Percentiles rank a stretch among this genome's conserved stretches.
Evolutionary conservation across 169 alveolate genomes (phyloP).

Genomic region (Cryptosporidium sp.): DNA sequence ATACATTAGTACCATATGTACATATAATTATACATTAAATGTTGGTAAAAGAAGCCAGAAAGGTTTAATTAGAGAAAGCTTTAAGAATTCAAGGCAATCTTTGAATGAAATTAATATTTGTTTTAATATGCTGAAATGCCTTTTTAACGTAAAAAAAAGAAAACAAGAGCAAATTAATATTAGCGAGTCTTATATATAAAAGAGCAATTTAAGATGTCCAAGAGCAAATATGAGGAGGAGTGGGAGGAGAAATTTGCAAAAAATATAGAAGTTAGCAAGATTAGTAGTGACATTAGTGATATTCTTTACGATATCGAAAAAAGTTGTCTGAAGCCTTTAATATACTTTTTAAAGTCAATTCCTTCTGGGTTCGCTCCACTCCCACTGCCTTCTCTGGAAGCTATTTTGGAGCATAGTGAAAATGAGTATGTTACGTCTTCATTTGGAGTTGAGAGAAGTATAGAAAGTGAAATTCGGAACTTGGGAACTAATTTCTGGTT

Average conservation of each 20-base stretch:
- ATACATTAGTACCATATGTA: no score
- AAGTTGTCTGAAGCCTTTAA: slow-evolving; percentile 39
- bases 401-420: slow-evolving; percentile 20
- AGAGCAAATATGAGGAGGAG: not conserved
- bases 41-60: not conserved
- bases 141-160: no score
- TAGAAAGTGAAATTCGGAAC: slow-evolving; percentile 19
- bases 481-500: slow-evolving; percentile 14
- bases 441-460: not conserved
- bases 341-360: slow-evolving; percentile 57
- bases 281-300: not conserved
- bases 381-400: not conserved
- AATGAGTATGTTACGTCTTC: slow-evolving; percentile 4
- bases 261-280: not conserved
- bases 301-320: slow-evolving; percentile 29
- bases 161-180: no score
- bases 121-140: no score
- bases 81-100: not conserved
- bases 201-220: slow-evolving; percentile 7
- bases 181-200: no score
- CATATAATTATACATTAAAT: not conserved
- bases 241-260: slow-evolving; percentile 1
- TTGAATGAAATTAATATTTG: not conserved
- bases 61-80: not conserved
- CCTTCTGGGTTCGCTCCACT: slow-evolving; percentile 68